Evolutionary conservation across 768 basidiomycete species (phyloP).

Genomic region (Mycena rebaudengoi): DNA sequence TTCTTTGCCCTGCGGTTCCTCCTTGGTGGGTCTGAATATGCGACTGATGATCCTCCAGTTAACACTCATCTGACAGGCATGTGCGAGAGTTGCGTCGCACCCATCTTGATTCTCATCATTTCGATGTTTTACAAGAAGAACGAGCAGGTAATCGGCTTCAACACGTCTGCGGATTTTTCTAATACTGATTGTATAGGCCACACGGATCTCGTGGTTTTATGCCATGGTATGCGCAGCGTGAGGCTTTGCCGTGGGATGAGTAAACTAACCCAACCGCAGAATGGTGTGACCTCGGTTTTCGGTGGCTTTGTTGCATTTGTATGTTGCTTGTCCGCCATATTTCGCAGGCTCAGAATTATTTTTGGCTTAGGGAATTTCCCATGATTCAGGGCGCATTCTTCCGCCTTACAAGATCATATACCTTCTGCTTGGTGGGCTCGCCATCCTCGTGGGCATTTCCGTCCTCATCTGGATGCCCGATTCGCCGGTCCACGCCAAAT

Average conservation of each 20-base stretch:
- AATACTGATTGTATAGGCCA: constrained; percentile 52
- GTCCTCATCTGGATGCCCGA: constrained; percentile 72
- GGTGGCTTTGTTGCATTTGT: constrained; percentile 74
- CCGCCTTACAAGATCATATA: constrained; percentile 72
- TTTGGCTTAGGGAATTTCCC: constrained; percentile 60
- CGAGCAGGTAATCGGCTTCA: constrained; percentile 54
- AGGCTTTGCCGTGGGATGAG: background rate
- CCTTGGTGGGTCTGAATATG: constrained; percentile 49
- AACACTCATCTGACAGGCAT: constrained; percentile 52
- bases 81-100: constrained; percentile 71
- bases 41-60: background rate
- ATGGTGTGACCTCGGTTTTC: constrained; percentile 65
- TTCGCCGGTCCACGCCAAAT: constrained; percentile 66
- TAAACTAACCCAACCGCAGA: constrained; percentile 42
- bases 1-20: constrained; percentile 72
- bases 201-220: constrained; percentile 71
- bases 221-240: constrained; percentile 57
- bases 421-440: constrained; percentile 65
- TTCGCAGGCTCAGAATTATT: background rate
- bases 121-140: constrained; percentile 77
- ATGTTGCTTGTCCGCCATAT: constrained; percentile 18
- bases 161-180: too few species aligned
- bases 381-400: constrained; percentile 54
- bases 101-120: constrained; percentile 68
- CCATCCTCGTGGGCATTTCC: constrained; percentile 64